Evolutionary conservation across 495 filamentous ascomycete genomes (phyloP), one percentile per base, ranked within the genome.

Genomic region (Aeminium ludgeri): DNA sequence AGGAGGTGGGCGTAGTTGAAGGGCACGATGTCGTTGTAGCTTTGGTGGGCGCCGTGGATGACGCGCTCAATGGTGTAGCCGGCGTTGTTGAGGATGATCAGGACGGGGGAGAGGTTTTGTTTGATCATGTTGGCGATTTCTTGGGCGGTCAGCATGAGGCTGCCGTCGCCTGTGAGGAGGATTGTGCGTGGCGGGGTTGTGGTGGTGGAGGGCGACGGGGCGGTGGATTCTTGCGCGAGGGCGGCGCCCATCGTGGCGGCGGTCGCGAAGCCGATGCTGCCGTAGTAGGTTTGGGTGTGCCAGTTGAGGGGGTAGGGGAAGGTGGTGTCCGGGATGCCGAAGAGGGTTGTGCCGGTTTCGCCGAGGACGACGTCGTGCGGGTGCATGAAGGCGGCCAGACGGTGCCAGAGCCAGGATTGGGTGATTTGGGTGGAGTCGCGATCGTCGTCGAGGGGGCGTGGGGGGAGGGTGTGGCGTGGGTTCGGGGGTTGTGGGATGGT

Each of bases 41-140:
- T 39, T 34, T 55, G 45, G n/a, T 32, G 20, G 16, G 56, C 55
- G 8, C 60, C 60, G 47, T 60, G 59, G 31, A 63, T 63, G 17
- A 59, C 38, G 1, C 60, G 42, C 55, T 63, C 60, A 34, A 61
- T 50, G 7, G 60, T 61, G 37, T 63, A 63, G 6, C 60, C 60
- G 2, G 44, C 48, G 38, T 63, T 63, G 35, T 63, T 60, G 35
- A 61, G 53, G 1, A 63, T 34, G 35, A 60, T 42, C 29, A 63
- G 53, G 10, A 58, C 23, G 7, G 44, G 41, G 7, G 44, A 36
- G 3, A 54, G 19, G 3, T 46, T 38, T 7, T 51, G 38, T 39
- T 55, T 55, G 23, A 62, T 41, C 56, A 63, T 60, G 17, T 58
- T 58, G n/a, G 57, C 55, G 17, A 61, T 45, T 44, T 63, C 60